A percentile compares a stretch with the other conserved stretches of the same genome.
phyloP scores from a whole-genome alignment of 176 grass and related monocot species.

The Zizania latifolia region DNA sequence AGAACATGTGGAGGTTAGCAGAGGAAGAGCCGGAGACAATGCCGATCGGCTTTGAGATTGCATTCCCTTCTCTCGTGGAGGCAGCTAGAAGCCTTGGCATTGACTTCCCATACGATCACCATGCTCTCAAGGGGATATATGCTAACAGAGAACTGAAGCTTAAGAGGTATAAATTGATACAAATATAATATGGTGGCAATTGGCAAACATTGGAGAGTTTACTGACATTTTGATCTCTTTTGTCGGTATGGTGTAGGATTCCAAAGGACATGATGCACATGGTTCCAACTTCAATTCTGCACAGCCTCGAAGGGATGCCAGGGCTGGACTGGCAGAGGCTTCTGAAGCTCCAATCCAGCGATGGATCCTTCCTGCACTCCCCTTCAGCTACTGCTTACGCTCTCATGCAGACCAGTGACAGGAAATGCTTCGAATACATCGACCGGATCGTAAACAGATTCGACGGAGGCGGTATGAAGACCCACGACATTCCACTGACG shows the following conservation, averaged over 20 bases:
- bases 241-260: slow-evolving; percentile 38
- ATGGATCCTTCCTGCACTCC: slow-evolving; percentile 79
- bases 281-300: slow-evolving; percentile 75
- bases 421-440: slow-evolving; percentile 70
- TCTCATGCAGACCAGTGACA: slow-evolving; percentile 62
- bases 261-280: slow-evolving; percentile 77
- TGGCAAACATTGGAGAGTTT: neutral
- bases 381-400: slow-evolving; percentile 82
- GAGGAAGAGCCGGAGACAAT: slow-evolving; percentile 63
- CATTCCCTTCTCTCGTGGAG: slow-evolving; percentile 82
- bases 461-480: slow-evolving; percentile 61
- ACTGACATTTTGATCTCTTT: slow-evolving; percentile 1
- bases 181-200: no score
- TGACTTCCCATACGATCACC: slow-evolving; percentile 57
- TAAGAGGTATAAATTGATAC: slow-evolving; percentile 46
- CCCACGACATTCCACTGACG: neutral
- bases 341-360: slow-evolving; percentile 55
- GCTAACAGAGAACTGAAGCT: slow-evolving; percentile 59
- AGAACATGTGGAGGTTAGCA: slow-evolving; percentile 74
- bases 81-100: slow-evolving; percentile 50
- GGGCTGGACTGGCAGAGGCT: slow-evolving; percentile 69
- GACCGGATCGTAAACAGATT: slow-evolving; percentile 50
- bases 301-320: slow-evolving; percentile 78
- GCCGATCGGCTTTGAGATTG: slow-evolving; percentile 94
- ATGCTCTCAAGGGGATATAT: slow-evolving; percentile 50